Conservation (phyloP, 2,329 filamentous ascomycete species). For the Scleromitrula shiraiana region DNA sequence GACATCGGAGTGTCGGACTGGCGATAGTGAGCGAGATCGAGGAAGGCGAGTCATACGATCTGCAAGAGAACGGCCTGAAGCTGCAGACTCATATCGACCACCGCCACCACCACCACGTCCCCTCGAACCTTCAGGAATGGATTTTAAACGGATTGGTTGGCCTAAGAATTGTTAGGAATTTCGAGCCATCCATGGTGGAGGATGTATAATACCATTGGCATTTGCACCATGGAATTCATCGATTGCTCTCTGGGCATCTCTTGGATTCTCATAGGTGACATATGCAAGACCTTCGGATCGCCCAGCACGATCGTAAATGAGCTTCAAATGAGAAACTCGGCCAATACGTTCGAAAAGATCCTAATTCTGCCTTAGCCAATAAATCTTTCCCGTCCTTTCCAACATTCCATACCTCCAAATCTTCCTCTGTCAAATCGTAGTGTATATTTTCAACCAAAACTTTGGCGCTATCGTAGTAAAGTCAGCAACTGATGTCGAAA, state of each 20-base stretch:
- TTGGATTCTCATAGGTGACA: conserved; percentile 65
- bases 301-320: conserved; percentile 80
- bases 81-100: conserved; percentile 48
- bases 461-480: conserved; percentile 51
- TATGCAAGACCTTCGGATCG: conserved; percentile 80
- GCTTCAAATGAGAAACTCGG: conserved; percentile 56
- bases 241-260: conserved; percentile 68
- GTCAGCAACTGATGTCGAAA: conserved; percentile 2
- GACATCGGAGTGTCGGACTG: conserved; percentile 33
- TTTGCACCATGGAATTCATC: conserved; percentile 83
- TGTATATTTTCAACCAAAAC: conserved; percentile 84
- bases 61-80: conserved; percentile 47
- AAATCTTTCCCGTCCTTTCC: neutral
- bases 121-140: conserved; percentile 47
- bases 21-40: conserved; percentile 32
- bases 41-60: conserved; percentile 49
- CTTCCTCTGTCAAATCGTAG: conserved; percentile 80
- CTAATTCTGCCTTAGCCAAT: conserved; percentile 37
- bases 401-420: conserved; percentile 58
- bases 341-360: conserved; percentile 76
- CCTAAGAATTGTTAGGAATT: conserved; percentile 37
- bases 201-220: conserved; percentile 57
- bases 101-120: conserved; percentile 19
- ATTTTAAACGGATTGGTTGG: conserved; percentile 69
- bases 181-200: neutral